Evolutionary conservation across 2,329 filamentous ascomycete species (phyloP).

Genomic region (Penicillium sp.): DNA sequence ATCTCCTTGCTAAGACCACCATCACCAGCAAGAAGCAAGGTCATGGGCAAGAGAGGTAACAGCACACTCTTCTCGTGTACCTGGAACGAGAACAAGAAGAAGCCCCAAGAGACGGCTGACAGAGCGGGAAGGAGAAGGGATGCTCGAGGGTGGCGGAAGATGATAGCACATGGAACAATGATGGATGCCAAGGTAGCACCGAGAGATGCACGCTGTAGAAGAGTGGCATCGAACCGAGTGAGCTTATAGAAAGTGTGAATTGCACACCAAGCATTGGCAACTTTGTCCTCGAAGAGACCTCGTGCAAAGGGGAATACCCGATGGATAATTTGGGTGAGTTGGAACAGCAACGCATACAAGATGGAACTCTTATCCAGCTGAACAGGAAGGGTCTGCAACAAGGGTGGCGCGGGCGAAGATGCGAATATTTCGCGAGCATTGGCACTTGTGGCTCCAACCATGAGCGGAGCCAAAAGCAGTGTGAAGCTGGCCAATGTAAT

Average conservation of each 20-base stretch:
- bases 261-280: conserved; percentile 97
- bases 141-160: conserved; percentile 77
- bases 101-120: conserved; percentile 86
- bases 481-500: conserved; percentile 73
- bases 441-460: conserved; percentile 71
- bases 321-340: conserved; percentile 80
- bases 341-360: conserved; percentile 74
- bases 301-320: conserved; percentile 94
- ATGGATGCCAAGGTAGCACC: conserved; percentile 74
- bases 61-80: conserved; percentile 98
- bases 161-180: conserved; percentile 72
- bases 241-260: conserved; percentile 89
- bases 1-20: conserved; percentile 74
- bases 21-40: conserved; percentile 75
- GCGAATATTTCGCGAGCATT: conserved; percentile 63
- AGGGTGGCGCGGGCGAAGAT: conserved; percentile 62
- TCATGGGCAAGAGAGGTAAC: conserved; percentile 91
- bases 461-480: conserved; percentile 72
- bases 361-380: conserved; percentile 64
- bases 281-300: conserved; percentile 98
- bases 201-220: conserved; percentile 77
- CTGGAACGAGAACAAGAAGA: conserved; percentile 97
- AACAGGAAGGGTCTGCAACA: conserved; percentile 59
- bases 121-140: conserved; percentile 77
- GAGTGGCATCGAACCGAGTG: conserved; percentile 66